Evolutionary conservation across 208 protist genomes (phyloP).

Genomic region (Trypanosoma rangeli): DNA sequence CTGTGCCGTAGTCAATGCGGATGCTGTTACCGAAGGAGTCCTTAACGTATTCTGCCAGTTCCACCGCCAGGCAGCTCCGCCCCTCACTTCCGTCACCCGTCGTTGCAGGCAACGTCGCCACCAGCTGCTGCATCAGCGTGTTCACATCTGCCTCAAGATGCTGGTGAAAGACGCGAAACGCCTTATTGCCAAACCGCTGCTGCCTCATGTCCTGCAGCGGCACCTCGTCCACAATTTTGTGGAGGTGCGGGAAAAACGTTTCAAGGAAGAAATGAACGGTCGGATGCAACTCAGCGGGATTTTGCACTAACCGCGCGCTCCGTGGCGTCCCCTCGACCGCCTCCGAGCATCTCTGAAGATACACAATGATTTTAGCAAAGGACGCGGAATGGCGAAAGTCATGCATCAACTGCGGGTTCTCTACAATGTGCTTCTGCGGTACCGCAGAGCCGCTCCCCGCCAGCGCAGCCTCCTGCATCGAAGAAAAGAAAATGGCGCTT

Average conservation of each 20-base stretch:
- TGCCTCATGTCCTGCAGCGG: conserved; percentile 74
- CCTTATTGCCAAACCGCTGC: conserved; percentile 89
- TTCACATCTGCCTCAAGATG: conserved; percentile 46
- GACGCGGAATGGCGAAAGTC: conserved; percentile 55
- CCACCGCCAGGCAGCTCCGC: conserved; percentile 40
- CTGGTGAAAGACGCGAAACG: conserved; percentile 76
- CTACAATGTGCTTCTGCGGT: conserved; percentile 63
- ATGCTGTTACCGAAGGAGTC: conserved; percentile 95
- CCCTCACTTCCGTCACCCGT: conserved; percentile 11
- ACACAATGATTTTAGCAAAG: conserved; percentile 70
- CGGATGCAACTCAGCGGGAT: conserved; percentile 29
- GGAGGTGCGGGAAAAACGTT: conserved; percentile 56
- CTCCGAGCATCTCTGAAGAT: conserved; percentile 63
- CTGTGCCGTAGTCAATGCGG: conserved; percentile 99
- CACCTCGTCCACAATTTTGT: conserved; percentile 56
- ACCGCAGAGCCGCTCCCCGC: conserved; percentile 3
- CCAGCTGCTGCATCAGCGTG: conserved; percentile 52
- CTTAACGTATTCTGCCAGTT: conserved; percentile 91
- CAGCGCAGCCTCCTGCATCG: conserved; percentile 2
- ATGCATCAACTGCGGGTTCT: conserved; percentile 63
- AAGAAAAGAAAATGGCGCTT: conserved; percentile 8
- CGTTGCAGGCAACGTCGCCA: conserved; percentile 37
- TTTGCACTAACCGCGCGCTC: conserved; percentile 19
- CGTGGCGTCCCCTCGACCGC: conserved; percentile 26
- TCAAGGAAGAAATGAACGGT: conserved; percentile 44